Evolutionary conservation across 352 stramenopile genomes (phyloP), one percentile per base, ranked within the genome.

Genomic region (Discostella stelligera): DNA sequence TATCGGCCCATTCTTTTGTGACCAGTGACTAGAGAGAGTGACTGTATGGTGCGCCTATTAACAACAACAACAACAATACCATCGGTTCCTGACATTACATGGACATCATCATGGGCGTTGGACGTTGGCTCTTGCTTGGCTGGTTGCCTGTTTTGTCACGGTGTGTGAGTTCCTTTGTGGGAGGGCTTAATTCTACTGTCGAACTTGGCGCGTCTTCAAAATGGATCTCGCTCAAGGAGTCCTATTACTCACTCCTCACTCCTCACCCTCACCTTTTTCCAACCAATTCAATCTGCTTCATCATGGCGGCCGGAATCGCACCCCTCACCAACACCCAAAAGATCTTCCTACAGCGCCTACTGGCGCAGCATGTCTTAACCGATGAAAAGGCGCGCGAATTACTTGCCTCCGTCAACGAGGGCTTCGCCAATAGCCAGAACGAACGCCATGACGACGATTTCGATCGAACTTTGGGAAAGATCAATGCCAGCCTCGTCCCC

Each of bases 271-370:
- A n/a, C n/a, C n/a, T n/a, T n/a, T n/a, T n/a, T n/a, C n/a, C n/a
- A n/a, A n/a, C n/a, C n/a, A n/a, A n/a, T n/a, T n/a, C n/a, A n/a
- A n/a, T n/a, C n/a, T n/a, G n/a, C n/a, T n/a, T n/a, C n/a, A n/a
- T n/a, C n/a, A 76, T 76, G 68, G 60, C 62, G 10, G 59, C 53
- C 55, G 27, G 48, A 5, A 86, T 83, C 18, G 30, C 64, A 41
- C 74, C 79, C 62, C 78, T 90, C 14, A 54, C 74, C n/a, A 66
- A 76, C 58, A 80, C 71, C 39, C 86, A 91, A 77, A 79, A 91
- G 53, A 48, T 88, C 3, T 82, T 91, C 58, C 77, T 91, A 20
- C 86, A 91, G 65, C 68, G 80, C n/a, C 71, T 91, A 18, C 74
- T 91, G 20, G 83, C 83, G 11, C 52, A 37, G 0, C 80, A 89